These are phyloP conservation scores for Suillus ampliporus DNA, from an alignment of 768 basidiomycete species.

Conservation along the genomic window DNA sequence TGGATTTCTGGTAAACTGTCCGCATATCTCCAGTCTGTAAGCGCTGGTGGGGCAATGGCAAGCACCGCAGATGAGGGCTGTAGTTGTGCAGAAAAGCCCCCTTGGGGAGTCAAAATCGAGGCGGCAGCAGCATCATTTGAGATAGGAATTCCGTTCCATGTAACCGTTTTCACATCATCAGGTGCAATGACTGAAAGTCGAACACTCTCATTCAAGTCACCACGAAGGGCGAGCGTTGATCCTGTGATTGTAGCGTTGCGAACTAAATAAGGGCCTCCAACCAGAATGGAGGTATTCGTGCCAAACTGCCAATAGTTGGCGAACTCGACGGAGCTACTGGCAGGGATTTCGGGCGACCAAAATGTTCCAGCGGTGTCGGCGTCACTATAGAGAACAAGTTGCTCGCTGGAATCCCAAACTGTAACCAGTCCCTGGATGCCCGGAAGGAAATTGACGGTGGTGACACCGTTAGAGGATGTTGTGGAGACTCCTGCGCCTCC, in stretches of 20 bases:
- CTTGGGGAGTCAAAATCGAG: slow-evolving; percentile 36
- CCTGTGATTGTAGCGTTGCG: slow-evolving; percentile 55
- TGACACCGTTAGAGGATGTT: slow-evolving; percentile 32
- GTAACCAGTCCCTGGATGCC: slow-evolving; percentile 66
- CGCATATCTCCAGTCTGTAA: slow-evolving; percentile 75
- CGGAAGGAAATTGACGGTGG: slow-evolving; percentile 58
- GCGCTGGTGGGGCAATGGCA: slow-evolving; percentile 48
- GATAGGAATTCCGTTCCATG: slow-evolving; percentile 72
- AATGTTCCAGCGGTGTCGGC: slow-evolving; percentile 69
- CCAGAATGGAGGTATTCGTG: slow-evolving; percentile 68
- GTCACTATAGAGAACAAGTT: slow-evolving; percentile 74
- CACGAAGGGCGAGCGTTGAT: slow-evolving; percentile 61
- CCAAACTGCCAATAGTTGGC: slow-evolving; percentile 76
- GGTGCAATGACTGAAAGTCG: slow-evolving; percentile 70
- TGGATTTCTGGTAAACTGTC: slow-evolving; percentile 78
- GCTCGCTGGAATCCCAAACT: slow-evolving; percentile 67
- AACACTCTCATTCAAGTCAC: slow-evolving; percentile 68
- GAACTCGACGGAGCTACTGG: slow-evolving; percentile 44
- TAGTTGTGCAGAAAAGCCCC: slow-evolving; percentile 57
- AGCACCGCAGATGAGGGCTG: slow-evolving; percentile 33
- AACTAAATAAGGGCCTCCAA: slow-evolving; percentile 70
- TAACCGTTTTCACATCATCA: slow-evolving; percentile 52
- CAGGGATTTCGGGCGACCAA: slow-evolving; percentile 73
- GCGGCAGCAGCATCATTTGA: slow-evolving; percentile 41
- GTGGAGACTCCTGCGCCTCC: slow-evolving; percentile 30